phyloP scores from a whole-genome alignment of 176 grass and related monocot species.

The barley (Hordeum vulgare) region DNA sequence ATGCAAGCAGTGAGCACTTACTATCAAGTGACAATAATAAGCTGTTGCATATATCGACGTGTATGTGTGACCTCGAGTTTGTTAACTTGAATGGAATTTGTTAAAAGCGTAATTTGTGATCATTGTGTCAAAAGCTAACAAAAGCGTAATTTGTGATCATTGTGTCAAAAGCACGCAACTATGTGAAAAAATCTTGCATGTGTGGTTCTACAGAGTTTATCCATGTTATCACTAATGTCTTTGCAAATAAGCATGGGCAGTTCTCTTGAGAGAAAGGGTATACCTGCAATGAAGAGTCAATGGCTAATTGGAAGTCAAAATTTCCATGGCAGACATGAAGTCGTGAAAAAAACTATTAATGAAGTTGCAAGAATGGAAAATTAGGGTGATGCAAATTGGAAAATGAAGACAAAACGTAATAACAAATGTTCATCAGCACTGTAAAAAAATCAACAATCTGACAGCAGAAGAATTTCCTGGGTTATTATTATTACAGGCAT shows the following conservation, averaged over 20 bases:
- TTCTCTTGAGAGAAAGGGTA: background rate
- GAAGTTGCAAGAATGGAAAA: background rate
- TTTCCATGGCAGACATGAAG: background rate
- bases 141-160: too few relatives aligned
- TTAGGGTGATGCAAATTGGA: background rate
- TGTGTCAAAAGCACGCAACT: background rate
- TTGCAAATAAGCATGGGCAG: background rate
- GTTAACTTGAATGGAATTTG: background rate
- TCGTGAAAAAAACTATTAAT: background rate
- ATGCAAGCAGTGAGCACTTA: background rate
- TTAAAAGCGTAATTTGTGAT: too few relatives aligned
- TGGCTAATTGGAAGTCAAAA: background rate
- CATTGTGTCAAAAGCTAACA: background rate
- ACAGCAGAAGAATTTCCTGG: background rate
- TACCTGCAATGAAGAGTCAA: background rate
- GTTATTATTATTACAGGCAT: background rate
- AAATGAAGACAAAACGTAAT: background rate
- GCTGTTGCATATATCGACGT: background rate
- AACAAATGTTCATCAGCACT: background rate
- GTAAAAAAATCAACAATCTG: background rate
- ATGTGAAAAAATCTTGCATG: background rate
- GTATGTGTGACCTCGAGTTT: background rate
- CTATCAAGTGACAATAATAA: background rate
- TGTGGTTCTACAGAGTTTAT: background rate
- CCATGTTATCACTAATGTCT: background rate